Conservation (phyloP, 208 protist species). For the Wallacemonas sp. region DNA sequence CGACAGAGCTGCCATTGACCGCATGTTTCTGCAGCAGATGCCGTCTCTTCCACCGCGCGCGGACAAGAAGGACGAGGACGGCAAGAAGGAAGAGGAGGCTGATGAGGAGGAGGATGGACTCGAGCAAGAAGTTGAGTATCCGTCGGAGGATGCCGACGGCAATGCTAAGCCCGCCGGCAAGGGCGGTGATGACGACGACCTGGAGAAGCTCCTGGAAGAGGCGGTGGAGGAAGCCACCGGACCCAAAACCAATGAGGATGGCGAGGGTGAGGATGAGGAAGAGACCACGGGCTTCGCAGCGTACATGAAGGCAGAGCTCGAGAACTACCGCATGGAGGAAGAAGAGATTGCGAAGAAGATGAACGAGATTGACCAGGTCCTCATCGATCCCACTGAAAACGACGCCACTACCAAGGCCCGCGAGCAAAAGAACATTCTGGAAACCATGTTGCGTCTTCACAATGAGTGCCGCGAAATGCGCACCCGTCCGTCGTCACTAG, state of each 20-base stretch:
- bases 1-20: conserved; percentile 46
- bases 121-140: conserved; percentile 38
- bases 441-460: conserved; percentile 75
- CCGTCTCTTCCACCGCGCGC: conserved; percentile 41
- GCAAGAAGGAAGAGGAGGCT: conserved; percentile 17
- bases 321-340: conserved; percentile 70
- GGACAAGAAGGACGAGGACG: conserved; percentile 1
- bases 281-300: conserved; percentile 22
- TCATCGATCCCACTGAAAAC: conserved; percentile 26
- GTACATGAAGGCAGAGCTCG: conserved; percentile 72
- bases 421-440: conserved; percentile 58
- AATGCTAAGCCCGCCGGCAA: conserved; percentile 1
- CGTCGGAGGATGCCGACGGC: conserved; percentile 6
- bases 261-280: conserved; percentile 18
- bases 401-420: conserved; percentile 30
- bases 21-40: conserved; percentile 68
- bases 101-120: conserved; percentile 12
- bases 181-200: conserved; percentile 54
- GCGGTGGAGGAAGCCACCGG: conserved; percentile 61
- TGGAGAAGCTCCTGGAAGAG: conserved; percentile 78
- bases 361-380: conserved; percentile 31
- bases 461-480: conserved; percentile 67
- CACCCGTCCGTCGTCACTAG: conserved; percentile 51
- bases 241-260: conserved; percentile 8
- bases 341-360: conserved; percentile 71